Conservation (phyloP, 2,329 filamentous ascomycete species). For the Neurospora crassa region DNA sequence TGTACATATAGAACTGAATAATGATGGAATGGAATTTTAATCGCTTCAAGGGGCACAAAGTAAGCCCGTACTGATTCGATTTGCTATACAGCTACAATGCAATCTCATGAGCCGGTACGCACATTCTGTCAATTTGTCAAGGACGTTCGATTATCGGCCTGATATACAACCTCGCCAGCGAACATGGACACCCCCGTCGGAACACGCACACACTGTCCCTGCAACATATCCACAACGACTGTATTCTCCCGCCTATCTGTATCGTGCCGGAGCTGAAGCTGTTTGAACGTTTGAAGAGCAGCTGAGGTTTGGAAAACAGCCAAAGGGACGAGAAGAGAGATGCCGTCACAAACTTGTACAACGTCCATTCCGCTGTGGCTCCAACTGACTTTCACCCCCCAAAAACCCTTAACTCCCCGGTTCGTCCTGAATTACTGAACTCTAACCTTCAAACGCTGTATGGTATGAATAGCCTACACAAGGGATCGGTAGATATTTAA, state of each 20-base stretch:
- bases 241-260: background rate
- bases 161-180: background rate
- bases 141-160: background rate
- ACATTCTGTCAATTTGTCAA: background rate
- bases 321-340: background rate
- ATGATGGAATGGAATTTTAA: background rate
- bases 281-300: background rate
- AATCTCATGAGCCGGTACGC: background rate
- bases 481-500: background rate
- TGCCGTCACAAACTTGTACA: background rate
- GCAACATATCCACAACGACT: background rate
- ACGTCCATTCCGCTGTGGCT: background rate
- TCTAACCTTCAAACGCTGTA: background rate
- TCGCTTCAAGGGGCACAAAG: background rate
- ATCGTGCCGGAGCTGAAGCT: background rate
- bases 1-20: constrained; percentile 5
- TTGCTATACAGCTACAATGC: background rate
- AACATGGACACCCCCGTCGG: background rate
- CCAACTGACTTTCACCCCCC: background rate
- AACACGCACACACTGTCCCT: background rate
- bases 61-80: background rate
- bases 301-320: background rate
- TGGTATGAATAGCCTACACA: background rate
- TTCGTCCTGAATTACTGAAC: background rate
- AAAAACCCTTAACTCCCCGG: background rate